Conservation (phyloP, 805 yeast genomes). For the Isabelozyma heimii region DNA sequence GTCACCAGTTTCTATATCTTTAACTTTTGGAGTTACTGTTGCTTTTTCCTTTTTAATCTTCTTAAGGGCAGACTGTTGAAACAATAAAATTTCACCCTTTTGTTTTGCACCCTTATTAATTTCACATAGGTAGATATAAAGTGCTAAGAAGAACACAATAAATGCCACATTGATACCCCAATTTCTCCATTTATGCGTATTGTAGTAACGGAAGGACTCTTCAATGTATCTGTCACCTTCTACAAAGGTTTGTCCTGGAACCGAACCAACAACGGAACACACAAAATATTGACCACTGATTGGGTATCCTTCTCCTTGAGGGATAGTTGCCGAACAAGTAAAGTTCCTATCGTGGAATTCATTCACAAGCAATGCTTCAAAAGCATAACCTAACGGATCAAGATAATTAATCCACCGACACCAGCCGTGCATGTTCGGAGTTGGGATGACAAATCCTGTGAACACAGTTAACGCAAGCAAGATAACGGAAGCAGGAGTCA, state of each 20-base stretch:
- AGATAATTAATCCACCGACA: slow-evolving; percentile 63
- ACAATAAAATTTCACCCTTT: slow-evolving; percentile 69
- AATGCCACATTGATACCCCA: slow-evolving; percentile 61
- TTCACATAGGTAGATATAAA: slow-evolving; percentile 57
- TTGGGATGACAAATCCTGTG: slow-evolving; percentile 60
- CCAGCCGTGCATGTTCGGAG: slow-evolving; percentile 59
- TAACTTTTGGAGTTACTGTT: not conserved
- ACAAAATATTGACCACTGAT: slow-evolving; percentile 3
- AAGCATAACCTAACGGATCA: slow-evolving; percentile 56
- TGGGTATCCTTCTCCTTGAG: slow-evolving; percentile 35
- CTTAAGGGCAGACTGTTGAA: slow-evolving; percentile 48
- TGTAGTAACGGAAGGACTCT: slow-evolving; percentile 41
- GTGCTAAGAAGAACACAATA: slow-evolving; percentile 49
- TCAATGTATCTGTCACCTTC: slow-evolving; percentile 27
- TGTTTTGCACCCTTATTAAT: slow-evolving; percentile 59
- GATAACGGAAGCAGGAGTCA: slow-evolving; percentile 56
- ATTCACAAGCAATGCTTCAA: slow-evolving; percentile 57
- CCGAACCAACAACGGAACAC: slow-evolving; percentile 21
- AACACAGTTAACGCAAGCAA: slow-evolving; percentile 48
- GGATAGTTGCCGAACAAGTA: slow-evolving; percentile 47
- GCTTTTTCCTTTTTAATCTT: slow-evolving; percentile 20
- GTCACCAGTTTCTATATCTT: slow-evolving; percentile 6
- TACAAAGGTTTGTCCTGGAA: slow-evolving; percentile 18
- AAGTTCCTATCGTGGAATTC: slow-evolving; percentile 50
- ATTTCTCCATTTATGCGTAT: slow-evolving; percentile 58